Conservation (phyloP, 2,329 filamentous ascomycete species). For the Plectosphaerella cucumerina region DNA sequence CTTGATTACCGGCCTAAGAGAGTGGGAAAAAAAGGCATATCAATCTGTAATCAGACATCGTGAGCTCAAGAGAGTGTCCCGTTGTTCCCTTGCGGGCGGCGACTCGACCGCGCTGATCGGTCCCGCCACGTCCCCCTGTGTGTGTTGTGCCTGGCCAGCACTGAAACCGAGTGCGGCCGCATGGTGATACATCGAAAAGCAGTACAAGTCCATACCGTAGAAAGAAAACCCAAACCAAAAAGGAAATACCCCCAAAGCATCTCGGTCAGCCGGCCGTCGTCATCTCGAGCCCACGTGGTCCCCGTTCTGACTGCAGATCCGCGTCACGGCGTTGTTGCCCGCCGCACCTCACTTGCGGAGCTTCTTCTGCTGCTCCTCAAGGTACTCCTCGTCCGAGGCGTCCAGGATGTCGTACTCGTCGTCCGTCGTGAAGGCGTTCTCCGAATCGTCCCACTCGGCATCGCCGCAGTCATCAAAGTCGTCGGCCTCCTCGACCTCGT, state of each 20-base stretch:
- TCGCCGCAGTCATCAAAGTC: constrained; percentile 51
- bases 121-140: neutral
- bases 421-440: constrained; percentile 84
- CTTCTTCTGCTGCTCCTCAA: constrained; percentile 49
- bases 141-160: neutral
- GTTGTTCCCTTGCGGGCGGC: neutral
- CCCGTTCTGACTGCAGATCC: neutral
- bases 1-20: neutral
- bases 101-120: neutral
- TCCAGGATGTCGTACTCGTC: constrained; percentile 98
- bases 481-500: constrained; percentile 33
- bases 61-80: neutral
- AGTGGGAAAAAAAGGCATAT: neutral
- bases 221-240: constrained; percentile 5
- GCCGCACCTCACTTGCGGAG: constrained; percentile 27
- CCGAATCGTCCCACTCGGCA: constrained; percentile 61
- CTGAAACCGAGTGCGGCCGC: neutral
- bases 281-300: neutral
- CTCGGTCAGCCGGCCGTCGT: neutral
- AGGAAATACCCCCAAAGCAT: constrained; percentile 4
- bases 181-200: neutral
- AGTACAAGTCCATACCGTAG: neutral
- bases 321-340: too few species aligned
- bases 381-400: constrained; percentile 84
- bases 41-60: constrained; percentile 4